Percentiles rank a stretch among this genome's conserved stretches.
phyloP scores from a whole-genome alignment of 352 stramenopile genomes.

The Lagenidium sp. region DNA sequence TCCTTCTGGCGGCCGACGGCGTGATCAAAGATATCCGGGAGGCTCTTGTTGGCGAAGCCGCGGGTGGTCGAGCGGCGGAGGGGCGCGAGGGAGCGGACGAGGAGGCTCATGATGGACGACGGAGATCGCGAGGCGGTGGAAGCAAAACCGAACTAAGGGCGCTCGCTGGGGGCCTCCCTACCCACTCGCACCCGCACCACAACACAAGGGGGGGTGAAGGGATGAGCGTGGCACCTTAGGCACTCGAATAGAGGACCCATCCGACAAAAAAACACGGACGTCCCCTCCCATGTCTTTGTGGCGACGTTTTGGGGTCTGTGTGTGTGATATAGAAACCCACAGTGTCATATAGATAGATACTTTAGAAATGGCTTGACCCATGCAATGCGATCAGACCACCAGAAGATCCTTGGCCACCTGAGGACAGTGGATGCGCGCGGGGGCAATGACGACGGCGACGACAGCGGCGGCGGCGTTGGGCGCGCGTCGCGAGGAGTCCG shows the following conservation, averaged over 20 bases:
- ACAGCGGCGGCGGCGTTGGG: background rate
- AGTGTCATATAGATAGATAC: background rate
- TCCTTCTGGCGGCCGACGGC: conserved; percentile 70
- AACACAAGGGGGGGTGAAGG: background rate
- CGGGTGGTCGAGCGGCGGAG: conserved; percentile 23
- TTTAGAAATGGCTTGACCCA: background rate
- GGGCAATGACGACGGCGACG: background rate
- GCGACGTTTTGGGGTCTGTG: too few relatives aligned
- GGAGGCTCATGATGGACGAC: conserved; percentile 9
- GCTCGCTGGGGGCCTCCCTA: conserved; percentile 3
- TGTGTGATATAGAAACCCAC: too few relatives aligned
- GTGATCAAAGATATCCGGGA: conserved; percentile 74
- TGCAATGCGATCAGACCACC: conserved; percentile 13
- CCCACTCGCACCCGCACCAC: conserved; percentile 1
- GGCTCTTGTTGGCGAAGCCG: conserved; percentile 42
- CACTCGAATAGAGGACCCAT: conserved; percentile 6
- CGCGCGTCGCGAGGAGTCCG: background rate
- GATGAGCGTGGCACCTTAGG: too few relatives aligned
- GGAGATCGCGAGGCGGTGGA: background rate
- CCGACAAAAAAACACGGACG: background rate
- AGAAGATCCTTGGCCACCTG: conserved; percentile 10
- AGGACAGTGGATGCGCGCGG: conserved; percentile 7
- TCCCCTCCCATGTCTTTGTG: too few relatives aligned
- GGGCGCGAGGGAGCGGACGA: conserved; percentile 31
- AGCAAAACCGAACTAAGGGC: conserved; percentile 6